Percentiles rank a stretch among this genome's conserved stretches.
Evolutionary conservation across 2,329 filamentous ascomycete genomes (phyloP).

Genomic region (Tolypocladium capitatum): DNA sequence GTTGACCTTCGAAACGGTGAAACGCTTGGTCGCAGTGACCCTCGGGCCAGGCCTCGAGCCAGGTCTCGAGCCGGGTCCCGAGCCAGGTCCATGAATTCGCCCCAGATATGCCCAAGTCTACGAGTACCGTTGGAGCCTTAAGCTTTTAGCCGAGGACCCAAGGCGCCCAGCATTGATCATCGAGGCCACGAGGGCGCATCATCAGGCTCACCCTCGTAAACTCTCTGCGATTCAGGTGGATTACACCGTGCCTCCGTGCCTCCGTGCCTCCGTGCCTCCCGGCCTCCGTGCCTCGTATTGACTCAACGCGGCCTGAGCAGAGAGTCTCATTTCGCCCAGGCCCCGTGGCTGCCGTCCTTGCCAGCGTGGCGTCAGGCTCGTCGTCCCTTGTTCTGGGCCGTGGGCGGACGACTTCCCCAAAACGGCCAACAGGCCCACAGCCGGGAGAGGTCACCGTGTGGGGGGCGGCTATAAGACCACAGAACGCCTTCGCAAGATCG

Average conservation of each 20-base stretch:
- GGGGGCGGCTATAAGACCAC: not conserved
- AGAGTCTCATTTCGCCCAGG: not conserved
- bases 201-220: not conserved
- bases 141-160: not conserved
- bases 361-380: constrained; percentile 1
- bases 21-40: not conserved
- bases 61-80: too few relatives aligned
- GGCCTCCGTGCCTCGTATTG: not conserved
- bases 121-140: not conserved
- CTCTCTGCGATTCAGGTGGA: not conserved
- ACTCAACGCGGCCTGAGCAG: not conserved
- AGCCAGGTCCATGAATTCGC: not conserved
- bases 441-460: not conserved
- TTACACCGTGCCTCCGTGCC: too few relatives aligned
- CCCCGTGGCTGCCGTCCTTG: not conserved
- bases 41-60: not conserved
- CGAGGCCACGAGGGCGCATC: too few relatives aligned
- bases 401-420: not conserved
- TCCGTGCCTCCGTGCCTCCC: too few relatives aligned
- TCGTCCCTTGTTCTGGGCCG: not conserved
- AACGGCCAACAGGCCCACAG: too few relatives aligned
- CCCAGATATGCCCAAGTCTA: not conserved
- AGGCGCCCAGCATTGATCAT: not conserved
- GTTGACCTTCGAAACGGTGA: not conserved
- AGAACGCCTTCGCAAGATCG: too few relatives aligned